Percentiles rank a stretch among this genome's conserved stretches.
Conservation (phyloP, 108 stramenopile species). For the Epipyxis sp. region DNA sequence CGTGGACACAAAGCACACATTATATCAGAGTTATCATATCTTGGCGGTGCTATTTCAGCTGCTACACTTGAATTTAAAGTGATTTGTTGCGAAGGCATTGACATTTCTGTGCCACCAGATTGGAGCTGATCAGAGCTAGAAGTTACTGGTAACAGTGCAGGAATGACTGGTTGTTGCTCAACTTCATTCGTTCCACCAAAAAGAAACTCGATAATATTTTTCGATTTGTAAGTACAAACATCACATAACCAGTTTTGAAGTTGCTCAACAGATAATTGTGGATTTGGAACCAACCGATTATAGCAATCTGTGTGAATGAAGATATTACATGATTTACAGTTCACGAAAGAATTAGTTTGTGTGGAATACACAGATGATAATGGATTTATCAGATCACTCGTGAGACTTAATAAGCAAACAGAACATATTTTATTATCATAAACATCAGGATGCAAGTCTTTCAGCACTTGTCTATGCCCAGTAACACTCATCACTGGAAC, state of each 20-base stretch:
- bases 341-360: no score
- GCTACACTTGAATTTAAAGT: neutral
- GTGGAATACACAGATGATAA: no score
- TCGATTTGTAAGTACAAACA: no score
- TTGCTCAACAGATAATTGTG: neutral
- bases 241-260: no score
- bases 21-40: neutral
- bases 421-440: constrained; percentile 29
- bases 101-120: no score
- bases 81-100: no score
- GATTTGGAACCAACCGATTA: neutral
- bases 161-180: neutral
- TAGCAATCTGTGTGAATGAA: no score
- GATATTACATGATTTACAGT: neutral
- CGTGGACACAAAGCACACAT: constrained; percentile 23
- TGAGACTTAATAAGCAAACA: constrained; percentile 29
- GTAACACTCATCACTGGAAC: neutral
- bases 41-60: neutral
- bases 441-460: constrained; percentile 27
- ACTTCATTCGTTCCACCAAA: no score
- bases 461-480: neutral
- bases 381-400: constrained; percentile 5
- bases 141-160: neutral
- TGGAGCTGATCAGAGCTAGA: neutral
- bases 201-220: no score